A percentile compares a stretch with the other conserved stretches of the same genome.
These are phyloP conservation scores for Tetrapyrgos nigripes DNA, from an alignment of 1,284 basidiomycete genomes.

Conservation along the genomic window DNA sequence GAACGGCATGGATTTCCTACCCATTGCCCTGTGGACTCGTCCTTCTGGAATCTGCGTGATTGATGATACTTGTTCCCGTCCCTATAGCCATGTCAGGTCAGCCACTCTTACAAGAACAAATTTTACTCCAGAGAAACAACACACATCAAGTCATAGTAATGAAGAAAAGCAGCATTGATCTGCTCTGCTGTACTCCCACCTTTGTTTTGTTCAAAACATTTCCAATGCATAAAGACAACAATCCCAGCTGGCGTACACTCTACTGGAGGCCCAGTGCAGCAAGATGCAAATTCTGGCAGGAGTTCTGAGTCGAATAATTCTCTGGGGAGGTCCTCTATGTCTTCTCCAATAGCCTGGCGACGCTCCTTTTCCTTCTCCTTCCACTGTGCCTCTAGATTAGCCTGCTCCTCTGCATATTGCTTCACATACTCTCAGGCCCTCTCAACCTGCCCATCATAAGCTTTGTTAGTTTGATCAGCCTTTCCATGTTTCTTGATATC, in stretches of 20 bases:
- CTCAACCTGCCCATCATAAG: slow-evolving; percentile 26
- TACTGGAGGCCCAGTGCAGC: no score
- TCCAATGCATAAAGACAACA: no score
- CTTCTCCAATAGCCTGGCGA: slow-evolving; percentile 4
- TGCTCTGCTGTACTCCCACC: no score
- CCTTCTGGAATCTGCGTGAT: neutral
- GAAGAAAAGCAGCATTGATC: no score
- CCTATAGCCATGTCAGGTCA: neutral
- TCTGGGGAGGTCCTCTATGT: neutral
- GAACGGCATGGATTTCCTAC: neutral
- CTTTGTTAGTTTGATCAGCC: slow-evolving; percentile 19
- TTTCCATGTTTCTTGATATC: slow-evolving; percentile 5
- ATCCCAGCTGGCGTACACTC: no score
- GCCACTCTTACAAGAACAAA: no score
- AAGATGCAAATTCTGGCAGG: no score
- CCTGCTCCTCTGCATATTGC: slow-evolving; percentile 13
- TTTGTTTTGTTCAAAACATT: no score
- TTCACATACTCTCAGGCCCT: slow-evolving; percentile 19
- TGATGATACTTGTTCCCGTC: neutral
- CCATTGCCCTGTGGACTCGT: neutral
- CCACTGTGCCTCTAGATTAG: neutral
- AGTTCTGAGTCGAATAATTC: no score
- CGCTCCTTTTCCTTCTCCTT: neutral
- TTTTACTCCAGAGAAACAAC: no score
- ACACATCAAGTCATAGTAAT: no score